phyloP scores from a whole-genome alignment of 1,284 basidiomycete genomes.

The Leccinum angustisporum region DNA sequence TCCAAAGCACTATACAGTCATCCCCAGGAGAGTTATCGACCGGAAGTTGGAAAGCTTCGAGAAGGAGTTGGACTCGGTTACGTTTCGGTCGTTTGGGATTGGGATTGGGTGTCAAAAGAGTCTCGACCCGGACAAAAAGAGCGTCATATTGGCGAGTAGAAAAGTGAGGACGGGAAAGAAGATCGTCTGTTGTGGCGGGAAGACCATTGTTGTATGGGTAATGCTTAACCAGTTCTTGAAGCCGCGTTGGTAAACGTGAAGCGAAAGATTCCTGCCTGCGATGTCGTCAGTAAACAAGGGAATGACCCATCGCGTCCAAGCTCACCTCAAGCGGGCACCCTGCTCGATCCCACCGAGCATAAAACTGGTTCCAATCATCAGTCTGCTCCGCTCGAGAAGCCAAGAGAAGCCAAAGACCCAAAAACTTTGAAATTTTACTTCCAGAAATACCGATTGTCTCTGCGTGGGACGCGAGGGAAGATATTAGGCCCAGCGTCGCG shows the following conservation, averaged over 20 bases:
- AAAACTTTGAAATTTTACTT: conserved; percentile 67
- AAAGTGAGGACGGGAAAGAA: conserved; percentile 59
- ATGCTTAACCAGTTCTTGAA: conserved; percentile 63
- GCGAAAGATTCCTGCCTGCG: conserved; percentile 57
- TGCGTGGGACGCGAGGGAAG: conserved; percentile 65
- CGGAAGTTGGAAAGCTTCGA: conserved; percentile 53
- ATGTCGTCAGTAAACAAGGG: conserved; percentile 6
- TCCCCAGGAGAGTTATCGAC: conserved; percentile 38
- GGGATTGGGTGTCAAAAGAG: conserved; percentile 42
- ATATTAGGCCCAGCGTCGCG: conserved; percentile 57
- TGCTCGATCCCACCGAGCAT: conserved; percentile 66
- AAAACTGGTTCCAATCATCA: conserved; percentile 56
- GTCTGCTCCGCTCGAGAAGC: conserved; percentile 43
- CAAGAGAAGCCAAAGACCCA: conserved; percentile 71
- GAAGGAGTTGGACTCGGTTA: conserved; percentile 57
- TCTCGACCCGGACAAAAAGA: conserved; percentile 62
- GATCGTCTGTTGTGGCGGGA: conserved; percentile 39
- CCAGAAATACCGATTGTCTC: conserved; percentile 71
- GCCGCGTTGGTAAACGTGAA: conserved; percentile 61
- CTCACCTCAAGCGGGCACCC: conserved; percentile 66
- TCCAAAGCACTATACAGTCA: conserved; percentile 51
- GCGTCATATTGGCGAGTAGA: conserved; percentile 63
- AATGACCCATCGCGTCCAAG: neutral
- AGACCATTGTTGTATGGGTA: conserved; percentile 59
- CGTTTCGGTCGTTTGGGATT: conserved; percentile 41